Evolutionary conservation across 495 filamentous ascomycete genomes (phyloP).

Genomic region (Baudoinia panamericana): DNA sequence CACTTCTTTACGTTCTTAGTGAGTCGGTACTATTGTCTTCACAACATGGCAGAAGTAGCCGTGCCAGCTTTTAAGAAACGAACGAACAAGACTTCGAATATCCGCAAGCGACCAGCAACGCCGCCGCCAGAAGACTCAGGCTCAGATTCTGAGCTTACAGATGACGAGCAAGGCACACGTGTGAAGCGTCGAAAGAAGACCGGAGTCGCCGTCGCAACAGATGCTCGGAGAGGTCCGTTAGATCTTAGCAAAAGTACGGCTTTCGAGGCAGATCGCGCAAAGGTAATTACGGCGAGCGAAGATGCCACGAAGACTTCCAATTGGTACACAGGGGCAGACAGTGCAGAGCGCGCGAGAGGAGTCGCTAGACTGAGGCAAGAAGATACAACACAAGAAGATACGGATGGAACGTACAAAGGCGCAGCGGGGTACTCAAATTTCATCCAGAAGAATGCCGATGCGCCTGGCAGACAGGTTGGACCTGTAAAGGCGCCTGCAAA

Average conservation of each 20-base stretch:
- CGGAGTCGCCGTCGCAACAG: constrained; percentile 40
- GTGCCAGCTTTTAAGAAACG: constrained; percentile 74
- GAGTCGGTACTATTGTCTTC: too few relatives aligned
- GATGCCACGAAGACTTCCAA: constrained; percentile 90
- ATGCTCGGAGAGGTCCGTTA: constrained; percentile 36
- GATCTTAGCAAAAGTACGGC: constrained; percentile 32
- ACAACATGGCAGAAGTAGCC: constrained; percentile 18
- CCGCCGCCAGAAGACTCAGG: constrained; percentile 54
- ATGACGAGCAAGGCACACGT: constrained; percentile 56
- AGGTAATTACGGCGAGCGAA: constrained; percentile 50
- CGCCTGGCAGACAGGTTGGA: constrained; percentile 39
- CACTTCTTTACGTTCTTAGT: too few relatives aligned
- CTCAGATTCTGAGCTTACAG: constrained; percentile 62
- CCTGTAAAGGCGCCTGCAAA: constrained; percentile 84
- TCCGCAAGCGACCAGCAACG: constrained; percentile 72
- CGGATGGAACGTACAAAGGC: constrained; percentile 65
- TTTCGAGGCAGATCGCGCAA: constrained; percentile 46
- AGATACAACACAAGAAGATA: constrained; percentile 15
- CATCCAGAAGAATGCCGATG: constrained; percentile 68
- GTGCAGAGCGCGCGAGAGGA: constrained; percentile 48
- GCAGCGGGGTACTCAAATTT: constrained; percentile 57
- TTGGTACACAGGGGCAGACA: constrained; percentile 66
- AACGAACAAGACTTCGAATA: constrained; percentile 52
- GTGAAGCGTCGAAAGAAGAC: constrained; percentile 70
- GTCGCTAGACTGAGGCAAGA: constrained; percentile 27